A percentile compares a stretch with the other conserved stretches of the same genome.
phyloP scores from a whole-genome alignment of 306 rosid genomes.

The Oemleria cerasiformis region DNA sequence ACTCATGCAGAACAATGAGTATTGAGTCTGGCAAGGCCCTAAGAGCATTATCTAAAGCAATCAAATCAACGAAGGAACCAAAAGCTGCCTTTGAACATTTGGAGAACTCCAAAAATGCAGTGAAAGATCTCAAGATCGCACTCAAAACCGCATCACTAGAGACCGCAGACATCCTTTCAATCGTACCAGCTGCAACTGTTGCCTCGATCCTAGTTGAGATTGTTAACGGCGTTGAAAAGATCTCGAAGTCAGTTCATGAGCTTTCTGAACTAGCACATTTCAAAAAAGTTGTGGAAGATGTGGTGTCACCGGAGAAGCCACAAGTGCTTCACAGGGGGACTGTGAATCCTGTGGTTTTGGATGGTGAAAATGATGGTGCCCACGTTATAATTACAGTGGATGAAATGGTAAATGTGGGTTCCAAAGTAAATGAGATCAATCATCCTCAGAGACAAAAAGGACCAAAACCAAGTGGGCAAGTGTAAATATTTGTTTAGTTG shows the following conservation, averaged over 20 bases:
- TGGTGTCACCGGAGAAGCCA: slow-evolving; percentile 53
- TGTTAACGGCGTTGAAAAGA: slow-evolving; percentile 54
- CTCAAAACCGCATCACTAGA: slow-evolving; percentile 39
- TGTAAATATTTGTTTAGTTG: slow-evolving; percentile 29
- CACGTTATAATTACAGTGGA: slow-evolving; percentile 49
- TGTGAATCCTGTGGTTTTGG: slow-evolving; percentile 51
- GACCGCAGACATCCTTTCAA: slow-evolving; percentile 40
- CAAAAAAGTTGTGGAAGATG: slow-evolving; percentile 35
- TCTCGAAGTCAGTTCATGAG: slow-evolving; percentile 56
- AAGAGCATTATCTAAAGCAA: slow-evolving; percentile 48
- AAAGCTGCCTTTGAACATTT: slow-evolving; percentile 43
- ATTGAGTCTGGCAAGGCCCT: slow-evolving; percentile 63
- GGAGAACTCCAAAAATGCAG: slow-evolving; percentile 48
- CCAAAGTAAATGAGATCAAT: slow-evolving; percentile 23
- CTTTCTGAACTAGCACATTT: slow-evolving; percentile 65
- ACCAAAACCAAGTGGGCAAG: slow-evolving; percentile 20
- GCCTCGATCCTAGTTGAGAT: slow-evolving; percentile 64
- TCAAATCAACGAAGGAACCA: slow-evolving; percentile 59
- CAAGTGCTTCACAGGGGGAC: slow-evolving; percentile 65
- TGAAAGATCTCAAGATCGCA: slow-evolving; percentile 50
- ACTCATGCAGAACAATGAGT: slow-evolving; percentile 55
- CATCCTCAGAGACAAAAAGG: slow-evolving; percentile 17
- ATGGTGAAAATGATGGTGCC: slow-evolving; percentile 16
- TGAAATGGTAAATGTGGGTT: slow-evolving; percentile 19
- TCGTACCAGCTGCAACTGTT: slow-evolving; percentile 58